Conservation (phyloP, 768 basidiomycete genomes). For the Pulveroboletus sp. region DNA sequence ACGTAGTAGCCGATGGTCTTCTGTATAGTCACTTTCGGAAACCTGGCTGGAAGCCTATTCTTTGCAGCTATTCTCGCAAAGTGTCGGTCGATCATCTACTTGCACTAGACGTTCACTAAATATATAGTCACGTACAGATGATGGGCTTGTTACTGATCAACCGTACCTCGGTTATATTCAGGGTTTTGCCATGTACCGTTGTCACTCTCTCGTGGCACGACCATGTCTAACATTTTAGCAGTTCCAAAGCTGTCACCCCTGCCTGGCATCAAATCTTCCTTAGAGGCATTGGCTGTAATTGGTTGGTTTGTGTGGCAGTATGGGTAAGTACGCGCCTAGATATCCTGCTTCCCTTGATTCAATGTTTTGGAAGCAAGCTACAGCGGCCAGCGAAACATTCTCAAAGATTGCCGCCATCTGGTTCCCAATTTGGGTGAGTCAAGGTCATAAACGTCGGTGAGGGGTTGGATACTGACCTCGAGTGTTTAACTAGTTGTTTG, state of each 20-base stretch:
- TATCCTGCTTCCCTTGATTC: not conserved
- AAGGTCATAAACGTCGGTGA: not conserved
- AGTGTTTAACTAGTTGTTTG: slow-evolving; percentile 47
- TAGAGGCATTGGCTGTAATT: slow-evolving; percentile 72
- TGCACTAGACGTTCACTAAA: not conserved
- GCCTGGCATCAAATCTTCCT: slow-evolving; percentile 71
- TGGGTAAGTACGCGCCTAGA: slow-evolving; percentile 46
- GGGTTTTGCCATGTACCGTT: slow-evolving; percentile 53
- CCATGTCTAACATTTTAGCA: slow-evolving; percentile 22
- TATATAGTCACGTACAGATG: slow-evolving; percentile 35
- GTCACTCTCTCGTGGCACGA: not conserved
- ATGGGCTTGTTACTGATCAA: slow-evolving; percentile 51
- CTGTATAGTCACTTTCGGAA: slow-evolving; percentile 59
- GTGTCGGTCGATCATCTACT: slow-evolving; percentile 38
- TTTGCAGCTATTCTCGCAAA: slow-evolving; percentile 62
- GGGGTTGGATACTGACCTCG: not conserved
- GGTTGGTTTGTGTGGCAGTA: slow-evolving; percentile 68
- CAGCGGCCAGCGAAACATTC: slow-evolving; percentile 59
- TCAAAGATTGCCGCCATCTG: slow-evolving; percentile 68
- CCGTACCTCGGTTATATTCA: slow-evolving; percentile 55
- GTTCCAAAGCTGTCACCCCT: slow-evolving; percentile 60
- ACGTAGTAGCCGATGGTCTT: slow-evolving; percentile 1
- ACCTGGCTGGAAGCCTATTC: slow-evolving; percentile 64
- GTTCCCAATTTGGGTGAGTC: slow-evolving; percentile 69
- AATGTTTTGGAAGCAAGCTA: slow-evolving; percentile 50